phyloP scores from a whole-genome alignment of 1,284 basidiomycete genomes.

The Puccinia polysora region DNA sequence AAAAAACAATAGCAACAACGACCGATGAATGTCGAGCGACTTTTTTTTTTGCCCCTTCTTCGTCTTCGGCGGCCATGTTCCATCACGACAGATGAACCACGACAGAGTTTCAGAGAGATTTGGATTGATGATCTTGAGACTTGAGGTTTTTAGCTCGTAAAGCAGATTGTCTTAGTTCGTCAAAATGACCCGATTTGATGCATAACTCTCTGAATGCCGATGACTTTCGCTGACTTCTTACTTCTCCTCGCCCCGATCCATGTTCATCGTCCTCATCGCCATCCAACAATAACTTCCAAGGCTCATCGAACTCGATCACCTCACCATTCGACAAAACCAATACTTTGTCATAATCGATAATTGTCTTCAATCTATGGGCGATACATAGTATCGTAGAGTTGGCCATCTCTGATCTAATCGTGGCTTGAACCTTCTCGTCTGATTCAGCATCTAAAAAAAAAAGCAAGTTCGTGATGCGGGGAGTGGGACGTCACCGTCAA shows the following conservation, averaged over 20 bases:
- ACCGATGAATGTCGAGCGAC: too few relatives aligned
- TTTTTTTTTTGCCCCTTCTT: too few relatives aligned
- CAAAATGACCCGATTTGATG: slow-evolving; percentile 20
- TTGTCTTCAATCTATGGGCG: slow-evolving; percentile 65
- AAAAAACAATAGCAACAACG: too few relatives aligned
- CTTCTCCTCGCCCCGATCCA: not conserved
- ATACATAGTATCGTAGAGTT: slow-evolving; percentile 58
- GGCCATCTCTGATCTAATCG: slow-evolving; percentile 68
- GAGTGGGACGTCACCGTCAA: too few relatives aligned
- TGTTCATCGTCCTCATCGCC: slow-evolving; percentile 2
- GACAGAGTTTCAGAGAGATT: too few relatives aligned
- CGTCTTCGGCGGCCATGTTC: too few relatives aligned
- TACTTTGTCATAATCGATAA: slow-evolving; percentile 59
- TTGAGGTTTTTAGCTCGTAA: slow-evolving; percentile 7
- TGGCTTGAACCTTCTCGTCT: slow-evolving; percentile 59
- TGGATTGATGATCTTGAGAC: slow-evolving; percentile 1
- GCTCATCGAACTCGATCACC: slow-evolving; percentile 27
- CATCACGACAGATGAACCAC: too few relatives aligned
- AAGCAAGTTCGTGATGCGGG: too few relatives aligned
- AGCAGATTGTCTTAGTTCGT: slow-evolving; percentile 26
- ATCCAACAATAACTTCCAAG: slow-evolving; percentile 16
- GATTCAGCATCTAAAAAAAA: slow-evolving; percentile 32
- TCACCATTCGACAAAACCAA: slow-evolving; percentile 25
- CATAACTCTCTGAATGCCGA: slow-evolving; percentile 31
- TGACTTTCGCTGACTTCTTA: too few relatives aligned